Evolutionary conservation across 371 early-diverging fungal species (phyloP).

Genomic region (Syncephalastrum monosporum): DNA sequence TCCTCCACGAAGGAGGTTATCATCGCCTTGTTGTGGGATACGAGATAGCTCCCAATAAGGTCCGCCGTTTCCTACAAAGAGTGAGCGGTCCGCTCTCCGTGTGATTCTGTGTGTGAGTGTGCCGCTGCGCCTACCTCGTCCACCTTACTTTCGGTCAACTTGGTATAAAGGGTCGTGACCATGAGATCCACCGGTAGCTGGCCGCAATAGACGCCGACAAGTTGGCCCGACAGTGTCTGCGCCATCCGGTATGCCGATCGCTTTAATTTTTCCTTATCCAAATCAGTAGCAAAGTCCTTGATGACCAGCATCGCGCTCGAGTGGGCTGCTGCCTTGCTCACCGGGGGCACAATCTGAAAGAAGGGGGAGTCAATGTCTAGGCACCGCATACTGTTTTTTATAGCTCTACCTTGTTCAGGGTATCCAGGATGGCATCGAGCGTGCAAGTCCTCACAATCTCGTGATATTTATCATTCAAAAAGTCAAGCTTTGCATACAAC

Average conservation of each 20-base stretch:
- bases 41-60: constrained; percentile 75
- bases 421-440: constrained; percentile 53
- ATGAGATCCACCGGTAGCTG: constrained; percentile 87
- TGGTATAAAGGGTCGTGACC: constrained; percentile 68
- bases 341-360: constrained; percentile 63
- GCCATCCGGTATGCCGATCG: constrained; percentile 95
- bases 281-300: constrained; percentile 94
- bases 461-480: constrained; percentile 70
- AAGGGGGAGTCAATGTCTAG: constrained; percentile 5
- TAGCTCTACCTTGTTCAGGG: constrained; percentile 31
- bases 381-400: constrained; percentile 1
- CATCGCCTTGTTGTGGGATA: constrained; percentile 87
- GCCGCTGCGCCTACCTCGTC: constrained; percentile 58
- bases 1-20: constrained; percentile 91
- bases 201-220: constrained; percentile 91
- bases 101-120: not conserved
- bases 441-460: constrained; percentile 85
- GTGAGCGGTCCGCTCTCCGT: not conserved
- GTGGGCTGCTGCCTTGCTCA: constrained; percentile 87
- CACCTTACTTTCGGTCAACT: constrained; percentile 77
- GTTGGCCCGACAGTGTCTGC: constrained; percentile 72
- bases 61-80: constrained; percentile 56
- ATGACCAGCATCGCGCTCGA: constrained; percentile 86
- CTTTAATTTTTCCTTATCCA: constrained; percentile 85
- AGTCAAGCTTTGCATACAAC: constrained; percentile 53